A percentile compares a stretch with the other conserved stretches of the same genome.
Evolutionary conservation across 306 rosid species (phyloP).

Genomic region (Glycine latifolia): DNA sequence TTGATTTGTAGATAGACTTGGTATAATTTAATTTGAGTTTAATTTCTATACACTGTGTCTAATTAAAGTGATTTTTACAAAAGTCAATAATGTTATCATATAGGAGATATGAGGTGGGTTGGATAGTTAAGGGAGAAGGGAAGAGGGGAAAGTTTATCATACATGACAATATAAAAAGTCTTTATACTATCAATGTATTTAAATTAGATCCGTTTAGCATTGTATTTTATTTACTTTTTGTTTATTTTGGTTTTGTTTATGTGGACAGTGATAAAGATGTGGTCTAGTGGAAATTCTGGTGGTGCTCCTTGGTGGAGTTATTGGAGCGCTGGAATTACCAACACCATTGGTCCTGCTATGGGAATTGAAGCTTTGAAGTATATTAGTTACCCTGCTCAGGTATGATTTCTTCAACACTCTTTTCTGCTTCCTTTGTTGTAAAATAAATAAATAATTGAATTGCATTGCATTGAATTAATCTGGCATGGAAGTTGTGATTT

Average conservation of each 20-base stretch:
- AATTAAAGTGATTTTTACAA: neutral
- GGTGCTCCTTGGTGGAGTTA: constrained; percentile 95
- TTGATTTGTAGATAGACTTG: neutral
- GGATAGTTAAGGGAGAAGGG: too few species aligned
- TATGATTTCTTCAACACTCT: constrained; percentile 29
- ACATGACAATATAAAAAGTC: neutral
- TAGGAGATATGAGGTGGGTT: too few species aligned
- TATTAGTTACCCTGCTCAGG: constrained; percentile 99
- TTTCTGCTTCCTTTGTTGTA: neutral
- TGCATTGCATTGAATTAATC: constrained; percentile 9
- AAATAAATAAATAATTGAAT: neutral
- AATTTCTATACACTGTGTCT: neutral
- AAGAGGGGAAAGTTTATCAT: too few species aligned
- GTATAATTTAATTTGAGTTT: neutral
- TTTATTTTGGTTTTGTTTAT: neutral
- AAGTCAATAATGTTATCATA: neutral
- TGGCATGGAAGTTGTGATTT: neutral
- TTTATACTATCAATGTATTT: neutral
- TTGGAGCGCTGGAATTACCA: constrained; percentile 98
- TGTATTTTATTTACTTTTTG: neutral
- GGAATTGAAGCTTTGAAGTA: constrained; percentile 97
- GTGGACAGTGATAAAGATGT: constrained; percentile 80
- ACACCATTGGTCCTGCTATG: constrained; percentile 99
- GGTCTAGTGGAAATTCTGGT: constrained; percentile 66
- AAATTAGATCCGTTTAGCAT: neutral